These are phyloP conservation scores for Nothopassalora personata DNA, from an alignment of 2,329 filamentous ascomycete genomes.

Conservation along the genomic window DNA sequence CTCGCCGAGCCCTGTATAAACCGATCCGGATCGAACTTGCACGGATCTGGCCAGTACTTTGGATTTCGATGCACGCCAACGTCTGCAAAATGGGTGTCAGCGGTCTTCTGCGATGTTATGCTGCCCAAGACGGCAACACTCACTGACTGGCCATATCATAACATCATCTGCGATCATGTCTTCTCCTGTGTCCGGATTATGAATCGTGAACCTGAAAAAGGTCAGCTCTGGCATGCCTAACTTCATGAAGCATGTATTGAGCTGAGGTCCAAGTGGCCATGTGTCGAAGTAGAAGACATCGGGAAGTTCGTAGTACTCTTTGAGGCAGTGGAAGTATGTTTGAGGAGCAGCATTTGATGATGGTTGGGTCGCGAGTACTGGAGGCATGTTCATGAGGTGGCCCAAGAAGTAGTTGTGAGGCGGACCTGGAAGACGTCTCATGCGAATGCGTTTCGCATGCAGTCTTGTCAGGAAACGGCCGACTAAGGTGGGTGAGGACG, in stretches of 20 bases:
- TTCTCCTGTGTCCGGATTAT: conserved; percentile 40
- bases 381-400: conserved; percentile 37
- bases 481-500: conserved; percentile 17
- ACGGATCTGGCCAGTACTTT: conserved; percentile 34
- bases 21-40: conserved; percentile 45
- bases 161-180: conserved; percentile 42
- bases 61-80: conserved; percentile 35
- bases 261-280: conserved; percentile 37
- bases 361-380: conserved; percentile 33
- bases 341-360: conserved; percentile 34
- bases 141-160: conserved; percentile 38
- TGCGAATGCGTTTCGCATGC: conserved; percentile 23
- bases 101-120: background rate
- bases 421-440: conserved; percentile 34
- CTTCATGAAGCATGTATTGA: conserved; percentile 8
- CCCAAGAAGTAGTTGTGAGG: conserved; percentile 40
- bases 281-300: conserved; percentile 42
- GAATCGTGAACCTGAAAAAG: conserved; percentile 34
- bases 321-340: conserved; percentile 31
- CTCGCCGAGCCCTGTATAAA: conserved; percentile 36
- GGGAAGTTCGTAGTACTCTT: conserved; percentile 34
- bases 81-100: conserved; percentile 8
- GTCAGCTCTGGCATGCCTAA: conserved; percentile 1
- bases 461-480: conserved; percentile 25
- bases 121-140: background rate